phyloP scores from a whole-genome alignment of 768 basidiomycete genomes.

The Cubamyces lactineus region DNA sequence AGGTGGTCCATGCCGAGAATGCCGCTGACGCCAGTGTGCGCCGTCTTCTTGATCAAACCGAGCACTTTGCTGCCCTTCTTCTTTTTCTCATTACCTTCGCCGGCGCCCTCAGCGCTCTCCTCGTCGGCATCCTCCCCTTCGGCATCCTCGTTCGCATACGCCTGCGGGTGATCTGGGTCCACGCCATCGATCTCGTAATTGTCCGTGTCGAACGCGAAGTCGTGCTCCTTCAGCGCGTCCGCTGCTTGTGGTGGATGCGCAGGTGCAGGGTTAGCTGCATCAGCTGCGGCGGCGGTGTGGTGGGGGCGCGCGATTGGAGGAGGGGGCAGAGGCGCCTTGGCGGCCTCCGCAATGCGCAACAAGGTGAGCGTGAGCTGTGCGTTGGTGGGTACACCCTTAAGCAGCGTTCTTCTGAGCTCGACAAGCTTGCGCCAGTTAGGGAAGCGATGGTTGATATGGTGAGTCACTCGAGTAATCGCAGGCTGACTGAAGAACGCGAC shows the following conservation, averaged over 20 bases:
- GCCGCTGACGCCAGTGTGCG: conserved; percentile 34
- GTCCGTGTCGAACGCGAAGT: conserved; percentile 28
- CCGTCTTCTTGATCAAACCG: conserved; percentile 34
- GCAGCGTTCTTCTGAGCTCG: conserved; percentile 41
- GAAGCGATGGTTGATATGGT: conserved; percentile 36
- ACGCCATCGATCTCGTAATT: conserved; percentile 46
- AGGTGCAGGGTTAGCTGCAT: conserved; percentile 4
- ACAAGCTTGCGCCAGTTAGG: conserved; percentile 44
- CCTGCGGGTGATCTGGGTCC: conserved; percentile 38
- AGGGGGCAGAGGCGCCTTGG: conserved; percentile 43
- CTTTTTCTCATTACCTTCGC: conserved; percentile 15
- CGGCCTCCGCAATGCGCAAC: conserved; percentile 44
- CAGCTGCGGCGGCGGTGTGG: conserved; percentile 14
- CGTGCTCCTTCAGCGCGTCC: conserved; percentile 21
- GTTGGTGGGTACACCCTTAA: conserved; percentile 47
- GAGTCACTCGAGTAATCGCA: conserved; percentile 33
- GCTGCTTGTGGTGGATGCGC: conserved; percentile 21
- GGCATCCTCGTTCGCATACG: conserved; percentile 53
- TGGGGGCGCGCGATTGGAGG: conserved; percentile 32
- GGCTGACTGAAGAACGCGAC: conserved; percentile 47
- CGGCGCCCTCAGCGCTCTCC: conserved; percentile 15
- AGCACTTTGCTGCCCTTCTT: conserved; percentile 26
- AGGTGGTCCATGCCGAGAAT: conserved; percentile 37
- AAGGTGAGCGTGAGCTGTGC: conserved; percentile 47
- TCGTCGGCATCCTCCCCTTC: conserved; percentile 42